Evolutionary conservation across 768 basidiomycete species (phyloP), one percentile per base, ranked within the genome.

Genomic region (Amanita pallidorosea): DNA sequence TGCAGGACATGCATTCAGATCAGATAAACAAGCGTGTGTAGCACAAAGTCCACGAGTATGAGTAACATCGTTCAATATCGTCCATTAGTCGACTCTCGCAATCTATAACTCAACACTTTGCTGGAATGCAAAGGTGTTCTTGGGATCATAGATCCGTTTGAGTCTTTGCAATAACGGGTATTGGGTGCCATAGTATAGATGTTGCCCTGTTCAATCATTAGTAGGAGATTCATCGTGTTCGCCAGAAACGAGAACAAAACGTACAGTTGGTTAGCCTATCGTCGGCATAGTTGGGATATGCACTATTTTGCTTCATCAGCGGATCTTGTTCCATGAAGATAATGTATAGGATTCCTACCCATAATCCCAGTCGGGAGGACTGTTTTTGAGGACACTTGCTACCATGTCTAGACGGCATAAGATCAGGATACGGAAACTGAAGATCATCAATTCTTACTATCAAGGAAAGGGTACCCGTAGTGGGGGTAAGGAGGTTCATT

Each of bases 231-330:
- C 11, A 31, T 33, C 8, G 27, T 29, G 8, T 29, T 8, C 5
- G 33, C 33, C 5, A 12, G 4, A 17, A 29, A 29, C 35, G 52
- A 53, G 11, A 13, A 5, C 33, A 33, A 33, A 33, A 33, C 33
- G 33, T 51, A 72, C 69, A 64, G 54, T 70, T 56, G 44, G 50
- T 47, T 29, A 69, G 57, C 45, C 58, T 56, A 50, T 66, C 62
- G 34, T 74, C 72, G 22, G 69, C 61, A 52, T 74, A 74, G 54
- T 72, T 71, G 5, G 65, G 54, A 52, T 73, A 71, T 29, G 66
- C 64, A 4, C 63, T 40, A 2, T 35, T 23, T 29, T 35, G 12
- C 43, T 17, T 22, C 49, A 2, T 12, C 58, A 66, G 60, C 29
- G 70, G 67, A 66, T 53, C 71, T 59, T n/a, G 57, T 52, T 4